Base-by-base conservation (phyloP, 2,329 filamentous ascomycete genomes). In the Sphaerostilbella broomeana region DNA sequence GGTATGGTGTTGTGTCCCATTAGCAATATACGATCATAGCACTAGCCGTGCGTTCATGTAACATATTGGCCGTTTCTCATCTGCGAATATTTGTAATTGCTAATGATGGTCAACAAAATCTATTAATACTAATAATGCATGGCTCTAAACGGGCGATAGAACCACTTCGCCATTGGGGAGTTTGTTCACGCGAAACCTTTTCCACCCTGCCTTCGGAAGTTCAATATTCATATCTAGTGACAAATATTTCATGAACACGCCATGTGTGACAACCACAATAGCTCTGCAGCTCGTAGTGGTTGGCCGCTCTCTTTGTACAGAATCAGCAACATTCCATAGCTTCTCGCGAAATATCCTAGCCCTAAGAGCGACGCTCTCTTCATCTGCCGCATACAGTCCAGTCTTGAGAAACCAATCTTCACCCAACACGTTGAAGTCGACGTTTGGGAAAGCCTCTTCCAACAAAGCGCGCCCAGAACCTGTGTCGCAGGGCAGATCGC, bases 1-100 rank as follows among this genome's bases (percentile, higher is more conserved):
- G 55, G 45, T 60, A 59, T 35, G 58, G 47, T 6, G 49, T 61
- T 30, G 53, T 47, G n/a, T n/a, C n/a, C n/a, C n/a, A n/a, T n/a
- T n/a, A n/a, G n/a, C n/a, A n/a, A n/a, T n/a, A n/a, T n/a, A n/a
- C n/a, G n/a, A n/a, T n/a, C n/a, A n/a, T n/a, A n/a, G n/a, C n/a
- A n/a, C n/a, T n/a, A n/a, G n/a, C n/a, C n/a, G n/a, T n/a, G n/a
- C n/a, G n/a, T n/a, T n/a, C n/a, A n/a, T n/a, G n/a, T n/a, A n/a
- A n/a, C n/a, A n/a, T n/a, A n/a, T n/a, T n/a, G n/a, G n/a, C n/a
- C n/a, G n/a, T n/a, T n/a, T n/a, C n/a, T n/a, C n/a, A n/a, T n/a
- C n/a, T n/a, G n/a, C n/a, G n/a, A n/a, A n/a, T n/a, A n/a, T n/a
- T n/a, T n/a, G n/a, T n/a, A n/a, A n/a, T n/a, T n/a, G n/a, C n/a